Evolutionary conservation across 83 land plant genomes (phyloP).

Genomic region (Thuja plicata): DNA sequence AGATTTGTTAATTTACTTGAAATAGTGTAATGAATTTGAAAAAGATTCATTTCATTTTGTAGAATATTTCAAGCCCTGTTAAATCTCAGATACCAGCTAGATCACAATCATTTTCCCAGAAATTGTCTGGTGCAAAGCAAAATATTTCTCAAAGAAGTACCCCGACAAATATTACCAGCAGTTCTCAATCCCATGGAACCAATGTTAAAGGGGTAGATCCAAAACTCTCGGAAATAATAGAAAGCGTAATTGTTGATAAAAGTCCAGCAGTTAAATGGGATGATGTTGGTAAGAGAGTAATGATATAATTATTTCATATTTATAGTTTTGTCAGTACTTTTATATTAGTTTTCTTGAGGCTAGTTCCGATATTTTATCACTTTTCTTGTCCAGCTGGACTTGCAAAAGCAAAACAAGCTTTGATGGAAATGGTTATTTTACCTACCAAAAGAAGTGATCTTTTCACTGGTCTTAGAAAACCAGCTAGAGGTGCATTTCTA

Average conservation of each 20-base stretch:
- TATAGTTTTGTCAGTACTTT: neutral
- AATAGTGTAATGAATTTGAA: neutral
- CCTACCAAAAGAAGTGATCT: constrained; percentile 90
- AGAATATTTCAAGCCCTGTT: constrained; percentile 21
- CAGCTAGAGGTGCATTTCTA: constrained; percentile 70
- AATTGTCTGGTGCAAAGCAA: constrained; percentile 12
- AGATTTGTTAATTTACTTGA: neutral
- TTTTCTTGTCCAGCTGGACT: constrained; percentile 71
- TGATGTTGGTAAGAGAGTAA: constrained; percentile 72
- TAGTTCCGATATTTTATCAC: constrained; percentile 10
- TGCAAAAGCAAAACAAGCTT: constrained; percentile 88
- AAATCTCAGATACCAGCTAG: constrained; percentile 21
- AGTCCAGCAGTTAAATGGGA: constrained; percentile 95
- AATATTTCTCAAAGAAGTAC: constrained; percentile 13
- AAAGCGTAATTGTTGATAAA: constrained; percentile 80
- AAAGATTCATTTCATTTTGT: constrained; percentile 13
- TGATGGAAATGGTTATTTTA: constrained; percentile 92
- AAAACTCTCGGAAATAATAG: constrained; percentile 78
- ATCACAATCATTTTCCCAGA: constrained; percentile 20
- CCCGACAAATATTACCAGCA: constrained; percentile 16
- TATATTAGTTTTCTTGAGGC: constrained; percentile 3
- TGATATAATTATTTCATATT: neutral
- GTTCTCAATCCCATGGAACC: constrained; percentile 26
- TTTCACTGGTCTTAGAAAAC: constrained; percentile 90
- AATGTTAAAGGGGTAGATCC: constrained; percentile 54